Base-by-base conservation (phyloP, 495 filamentous ascomycete species). In the Talaromyces borbonicus region DNA sequence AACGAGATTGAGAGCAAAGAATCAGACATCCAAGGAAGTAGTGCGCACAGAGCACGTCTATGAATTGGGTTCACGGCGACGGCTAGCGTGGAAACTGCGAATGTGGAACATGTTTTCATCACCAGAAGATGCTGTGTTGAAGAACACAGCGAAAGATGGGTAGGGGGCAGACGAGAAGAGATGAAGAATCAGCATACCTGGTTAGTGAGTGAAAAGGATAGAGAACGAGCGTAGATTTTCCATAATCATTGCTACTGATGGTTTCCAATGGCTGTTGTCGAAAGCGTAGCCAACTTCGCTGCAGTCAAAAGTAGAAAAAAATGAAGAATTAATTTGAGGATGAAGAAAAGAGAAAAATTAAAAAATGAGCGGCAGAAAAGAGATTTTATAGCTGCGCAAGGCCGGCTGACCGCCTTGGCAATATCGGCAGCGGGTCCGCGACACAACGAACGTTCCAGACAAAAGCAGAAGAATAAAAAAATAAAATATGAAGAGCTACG, bases 1-100 rank as follows among this genome's bases (percentile, higher is more conserved):
- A 41, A 48, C 8, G 12, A 8, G 3, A 22, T 25, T 7, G 8
- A 39, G 40, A 37, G n/a, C n/a, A 37, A 36, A 26, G 14, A 26
- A 51, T 72, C 68, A 72, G 66, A 72, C 68, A 72, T 72, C 68
- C 68, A 72, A 72, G 68, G 67, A 72, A 72, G 68, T 53, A 56
- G 55, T 56, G 57, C 68, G 67, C 67, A 56, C 68, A 72, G 45
- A 46, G 60, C 58, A 52, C 60, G 62, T 63, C 67, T 65, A 50
- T 33, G 30, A 53, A 56, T 58, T 68, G 57, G 67, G 67, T 72
- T 71, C 67, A 62, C 55, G 43, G 51, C 66, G 65, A 69, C 62
- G 66, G 53, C 68, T 71, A 66, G 67, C 67, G 68, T 72, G 66
- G 63, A 72, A 72, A 69, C 68, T 72, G 68, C 68, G 68, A 72